These are phyloP conservation scores for Collybiopsis confluens DNA, from an alignment of 768 basidiomycete species.

Conservation along the genomic window DNA sequence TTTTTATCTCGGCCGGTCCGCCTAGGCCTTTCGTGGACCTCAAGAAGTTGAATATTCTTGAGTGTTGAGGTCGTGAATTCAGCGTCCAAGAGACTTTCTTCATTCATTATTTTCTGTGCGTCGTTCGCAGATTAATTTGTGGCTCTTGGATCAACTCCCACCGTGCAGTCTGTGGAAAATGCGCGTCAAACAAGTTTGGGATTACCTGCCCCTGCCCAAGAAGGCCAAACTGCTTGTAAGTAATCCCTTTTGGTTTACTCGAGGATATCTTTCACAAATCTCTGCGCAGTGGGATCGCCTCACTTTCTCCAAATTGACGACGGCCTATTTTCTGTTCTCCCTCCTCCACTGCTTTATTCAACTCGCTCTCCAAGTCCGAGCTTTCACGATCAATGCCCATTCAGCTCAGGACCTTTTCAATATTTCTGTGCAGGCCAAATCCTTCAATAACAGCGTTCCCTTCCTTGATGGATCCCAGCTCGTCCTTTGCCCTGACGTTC, in stretches of 20 bases:
- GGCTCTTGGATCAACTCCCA: neutral
- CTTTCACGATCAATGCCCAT: conserved; percentile 58
- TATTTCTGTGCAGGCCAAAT: conserved; percentile 48
- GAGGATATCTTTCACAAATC: neutral
- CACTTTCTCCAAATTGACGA: conserved; percentile 62
- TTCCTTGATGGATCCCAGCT: conserved; percentile 45
- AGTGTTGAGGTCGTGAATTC: conserved; percentile 14
- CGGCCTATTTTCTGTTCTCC: conserved; percentile 65
- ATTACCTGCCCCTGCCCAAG: conserved; percentile 29
- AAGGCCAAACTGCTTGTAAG: conserved; percentile 48
- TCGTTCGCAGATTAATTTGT: conserved; percentile 1
- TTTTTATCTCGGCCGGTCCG: conserved; percentile 18
- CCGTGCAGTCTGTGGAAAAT: conserved; percentile 20
- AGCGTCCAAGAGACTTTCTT: conserved; percentile 42
- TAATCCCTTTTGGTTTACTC: conserved; percentile 7
- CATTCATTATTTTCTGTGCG: conserved; percentile 15
- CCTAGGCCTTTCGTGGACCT: conserved; percentile 9
- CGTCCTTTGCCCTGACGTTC: conserved; percentile 54
- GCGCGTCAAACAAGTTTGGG: conserved; percentile 36
- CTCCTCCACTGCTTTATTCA: conserved; percentile 63
- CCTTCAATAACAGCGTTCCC: conserved; percentile 45
- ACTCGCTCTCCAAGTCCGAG: conserved; percentile 62
- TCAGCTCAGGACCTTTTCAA: conserved; percentile 50
- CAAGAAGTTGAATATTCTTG: conserved; percentile 25
- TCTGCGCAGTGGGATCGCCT: conserved; percentile 59